Percentiles rank a stretch among this genome's conserved stretches.
Conservation (phyloP, 352 stramenopile genomes). For the Blastocystis sp. region DNA sequence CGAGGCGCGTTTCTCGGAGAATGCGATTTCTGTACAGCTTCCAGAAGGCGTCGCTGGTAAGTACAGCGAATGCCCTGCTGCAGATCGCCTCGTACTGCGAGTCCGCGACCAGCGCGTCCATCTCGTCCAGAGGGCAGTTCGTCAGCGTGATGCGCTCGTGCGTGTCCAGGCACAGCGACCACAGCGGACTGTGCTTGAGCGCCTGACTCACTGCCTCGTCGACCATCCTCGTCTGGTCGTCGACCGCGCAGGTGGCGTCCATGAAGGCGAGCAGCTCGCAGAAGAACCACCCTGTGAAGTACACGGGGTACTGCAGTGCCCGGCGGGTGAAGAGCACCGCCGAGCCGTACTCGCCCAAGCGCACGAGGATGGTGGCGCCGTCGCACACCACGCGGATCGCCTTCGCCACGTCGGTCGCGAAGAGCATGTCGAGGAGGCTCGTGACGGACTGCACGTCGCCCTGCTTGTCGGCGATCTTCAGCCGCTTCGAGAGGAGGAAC, state of each 20-base stretch:
- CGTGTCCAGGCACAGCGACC: neutral
- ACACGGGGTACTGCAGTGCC: neutral
- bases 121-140: neutral
- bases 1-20: neutral
- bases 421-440: neutral
- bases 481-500: constrained; percentile 13
- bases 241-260: neutral
- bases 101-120: neutral
- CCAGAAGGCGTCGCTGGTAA: neutral
- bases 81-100: neutral
- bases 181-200: constrained; percentile 26
- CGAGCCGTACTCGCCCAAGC: neutral
- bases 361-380: neutral
- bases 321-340: neutral
- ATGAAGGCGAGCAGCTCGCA: neutral
- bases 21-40: constrained; percentile 27
- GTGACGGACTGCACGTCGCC: neutral
- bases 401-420: neutral
- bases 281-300: neutral
- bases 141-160: neutral
- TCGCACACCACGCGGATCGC: neutral
- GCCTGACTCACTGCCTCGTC: neutral
- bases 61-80: neutral
- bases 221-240: neutral
- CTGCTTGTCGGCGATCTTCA: constrained; percentile 10